Evolutionary conservation across 75 land plant genomes (phyloP).

Genomic region (Cryptomeria japonica): DNA sequence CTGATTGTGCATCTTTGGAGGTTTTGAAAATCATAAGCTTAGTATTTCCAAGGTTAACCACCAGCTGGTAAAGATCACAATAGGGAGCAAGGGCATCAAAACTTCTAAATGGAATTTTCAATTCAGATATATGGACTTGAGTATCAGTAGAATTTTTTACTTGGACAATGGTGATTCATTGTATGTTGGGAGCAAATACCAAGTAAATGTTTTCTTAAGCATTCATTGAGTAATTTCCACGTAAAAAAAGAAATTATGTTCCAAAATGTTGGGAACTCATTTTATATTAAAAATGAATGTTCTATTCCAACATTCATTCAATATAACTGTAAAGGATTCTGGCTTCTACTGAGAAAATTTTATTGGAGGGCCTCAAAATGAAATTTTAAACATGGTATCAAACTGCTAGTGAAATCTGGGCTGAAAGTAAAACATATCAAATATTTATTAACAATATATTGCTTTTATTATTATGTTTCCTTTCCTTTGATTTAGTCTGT

Average conservation of each 20-base stretch:
- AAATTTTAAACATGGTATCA: not conserved
- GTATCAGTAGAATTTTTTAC: not conserved
- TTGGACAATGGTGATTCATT: not conserved
- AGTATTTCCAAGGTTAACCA: not conserved
- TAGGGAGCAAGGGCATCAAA: not conserved
- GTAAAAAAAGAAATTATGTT: no score
- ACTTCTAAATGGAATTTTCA: not conserved
- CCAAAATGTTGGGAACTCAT: no score
- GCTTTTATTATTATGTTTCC: not conserved
- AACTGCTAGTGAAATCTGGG: not conserved
- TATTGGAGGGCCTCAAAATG: not conserved
- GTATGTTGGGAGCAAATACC: not conserved
- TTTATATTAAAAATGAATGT: not conserved
- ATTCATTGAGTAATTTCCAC: no score
- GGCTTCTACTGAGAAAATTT: not conserved
- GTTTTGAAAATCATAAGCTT: not conserved
- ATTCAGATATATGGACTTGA: not conserved
- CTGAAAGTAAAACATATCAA: not conserved
- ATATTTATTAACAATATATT: not conserved
- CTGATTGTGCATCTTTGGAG: not conserved
- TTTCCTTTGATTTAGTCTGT: not conserved
- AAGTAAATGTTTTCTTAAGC: not conserved
- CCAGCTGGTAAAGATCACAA: not conserved
- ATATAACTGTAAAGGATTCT: not conserved
- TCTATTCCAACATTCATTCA: not conserved